Evolutionary conservation across 1,139 yeast genomes (phyloP), one percentile per base, ranked within the genome.

Genomic region (Saccharomyces hybrid): DNA sequence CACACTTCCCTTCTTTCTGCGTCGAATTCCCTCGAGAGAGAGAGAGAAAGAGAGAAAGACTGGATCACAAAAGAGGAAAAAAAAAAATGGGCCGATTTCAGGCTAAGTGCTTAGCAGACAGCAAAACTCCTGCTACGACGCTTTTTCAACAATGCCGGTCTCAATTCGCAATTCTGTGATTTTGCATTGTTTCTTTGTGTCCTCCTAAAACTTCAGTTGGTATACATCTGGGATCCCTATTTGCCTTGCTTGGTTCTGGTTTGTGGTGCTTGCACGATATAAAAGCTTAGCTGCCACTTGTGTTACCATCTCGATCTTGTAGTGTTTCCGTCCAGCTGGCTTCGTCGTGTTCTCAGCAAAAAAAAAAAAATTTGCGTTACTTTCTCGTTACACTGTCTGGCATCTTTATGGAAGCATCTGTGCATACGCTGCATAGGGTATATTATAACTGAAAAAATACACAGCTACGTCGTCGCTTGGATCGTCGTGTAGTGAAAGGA

Each of bases 81-180:
- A 47, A 24, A 21, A 34, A 38, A 38, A 38, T 38, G 44, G 31
- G 31, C 49, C 49, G 21, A 47, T 28, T 47, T 47, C 38, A 16
- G 19, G 21, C 31, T 26, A 28, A 24, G 24, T 42, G 26, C 16
- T n/a, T 28, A 47, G 49, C 38, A 11, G 34, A 31, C 49, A 27
- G 49, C 7, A 27, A 16, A 19, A 32, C 34, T 16, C 31, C 51
- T 42, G 29, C 14, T 26, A 38, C 31, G 42, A 34, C 32, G 51
- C 8, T 49, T 49, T 49, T 49, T 16, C 44, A 16, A 38, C 44
- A 38, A 11, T 38, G 8, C 24, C 24, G 7, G 16, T 16, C 24
- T 38, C 26, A n/a, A 38, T 21, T 24, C 19, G 24, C 24, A 38
- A 26, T 12, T 16, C 9, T 38, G 44, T 34, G n/a, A 16, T 34